Evolutionary conservation across 2,329 filamentous ascomycete species (phyloP).

Genomic region (Calonectria honghensis): DNA sequence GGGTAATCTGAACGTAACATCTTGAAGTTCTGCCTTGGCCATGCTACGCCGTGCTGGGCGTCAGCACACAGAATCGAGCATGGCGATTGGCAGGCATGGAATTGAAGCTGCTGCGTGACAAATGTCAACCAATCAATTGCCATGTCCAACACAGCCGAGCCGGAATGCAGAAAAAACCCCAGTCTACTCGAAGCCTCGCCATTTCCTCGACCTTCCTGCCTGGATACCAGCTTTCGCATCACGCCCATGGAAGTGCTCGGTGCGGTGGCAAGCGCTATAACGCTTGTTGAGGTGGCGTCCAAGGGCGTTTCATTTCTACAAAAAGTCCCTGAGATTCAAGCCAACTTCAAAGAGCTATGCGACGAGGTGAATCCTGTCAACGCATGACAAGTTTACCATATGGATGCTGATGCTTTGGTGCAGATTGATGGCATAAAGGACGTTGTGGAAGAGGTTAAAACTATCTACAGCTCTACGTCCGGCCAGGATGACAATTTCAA

Average conservation of each 20-base stretch:
- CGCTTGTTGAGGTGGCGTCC: not conserved
- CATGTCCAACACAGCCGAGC: too few relatives aligned
- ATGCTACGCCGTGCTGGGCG: too few relatives aligned
- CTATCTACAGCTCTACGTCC: not conserved
- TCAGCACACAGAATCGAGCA: conserved; percentile 41
- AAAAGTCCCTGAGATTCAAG: not conserved
- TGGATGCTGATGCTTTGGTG: not conserved
- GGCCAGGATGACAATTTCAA: not conserved
- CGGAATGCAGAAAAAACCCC: too few relatives aligned
- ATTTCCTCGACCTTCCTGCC: too few relatives aligned
- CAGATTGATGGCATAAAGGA: not conserved
- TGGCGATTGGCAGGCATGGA: not conserved
- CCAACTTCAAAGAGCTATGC: not conserved
- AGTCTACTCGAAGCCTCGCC: too few relatives aligned
- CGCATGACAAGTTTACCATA: not conserved
- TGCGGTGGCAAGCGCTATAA: not conserved
- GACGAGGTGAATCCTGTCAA: not conserved
- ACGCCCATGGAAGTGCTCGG: not conserved
- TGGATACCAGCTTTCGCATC: too few relatives aligned
- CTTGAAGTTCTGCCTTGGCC: too few relatives aligned
- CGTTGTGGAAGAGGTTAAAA: not conserved
- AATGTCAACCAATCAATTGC: too few relatives aligned
- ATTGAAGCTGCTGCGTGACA: too few relatives aligned
- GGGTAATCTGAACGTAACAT: too few relatives aligned
- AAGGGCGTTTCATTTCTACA: not conserved